Evolutionary conservation across 1,284 basidiomycete species (phyloP).

Genomic region (Tremellales sp.): DNA sequence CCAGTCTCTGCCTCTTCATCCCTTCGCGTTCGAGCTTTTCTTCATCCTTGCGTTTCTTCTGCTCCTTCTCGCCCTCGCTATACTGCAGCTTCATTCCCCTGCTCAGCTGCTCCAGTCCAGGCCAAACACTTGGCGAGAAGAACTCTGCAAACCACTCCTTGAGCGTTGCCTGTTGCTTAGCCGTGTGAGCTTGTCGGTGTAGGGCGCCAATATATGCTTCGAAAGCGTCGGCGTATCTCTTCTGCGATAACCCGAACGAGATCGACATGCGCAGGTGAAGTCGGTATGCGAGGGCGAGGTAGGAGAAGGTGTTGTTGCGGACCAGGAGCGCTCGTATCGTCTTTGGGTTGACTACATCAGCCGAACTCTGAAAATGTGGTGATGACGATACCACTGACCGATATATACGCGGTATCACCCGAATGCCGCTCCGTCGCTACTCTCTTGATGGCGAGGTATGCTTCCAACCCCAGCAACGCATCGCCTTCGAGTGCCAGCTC

Average conservation of each 20-base stretch:
- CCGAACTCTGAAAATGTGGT: background rate
- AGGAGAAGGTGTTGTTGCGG: conserved; percentile 4
- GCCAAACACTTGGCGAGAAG: conserved; percentile 6
- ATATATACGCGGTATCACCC: too few relatives aligned
- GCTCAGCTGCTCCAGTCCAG: too few relatives aligned
- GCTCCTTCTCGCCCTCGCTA: too few relatives aligned
- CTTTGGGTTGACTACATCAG: background rate
- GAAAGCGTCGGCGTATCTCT: conserved; percentile 6
- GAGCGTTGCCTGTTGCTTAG: background rate
- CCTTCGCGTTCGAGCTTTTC: too few relatives aligned
- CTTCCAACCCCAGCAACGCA: conserved; percentile 1
- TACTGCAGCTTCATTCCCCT: too few relatives aligned
- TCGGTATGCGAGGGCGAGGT: conserved; percentile 7
- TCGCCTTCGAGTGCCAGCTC: conserved; percentile 6
- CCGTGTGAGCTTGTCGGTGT: conserved; percentile 1
- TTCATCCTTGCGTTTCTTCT: too few relatives aligned
- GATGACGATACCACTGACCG: background rate
- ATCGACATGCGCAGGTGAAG: too few relatives aligned
- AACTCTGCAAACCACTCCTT: background rate
- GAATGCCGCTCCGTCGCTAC: too few relatives aligned
- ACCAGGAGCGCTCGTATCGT: background rate
- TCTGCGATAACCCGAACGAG: background rate
- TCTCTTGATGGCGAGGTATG: too few relatives aligned
- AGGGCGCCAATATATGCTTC: conserved; percentile 10
- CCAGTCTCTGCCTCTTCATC: too few relatives aligned